A percentile compares a stretch with the other conserved stretches of the same genome.
phyloP scores from a whole-genome alignment of 495 filamentous ascomycete species.

The Penicillium simplicissimum region DNA sequence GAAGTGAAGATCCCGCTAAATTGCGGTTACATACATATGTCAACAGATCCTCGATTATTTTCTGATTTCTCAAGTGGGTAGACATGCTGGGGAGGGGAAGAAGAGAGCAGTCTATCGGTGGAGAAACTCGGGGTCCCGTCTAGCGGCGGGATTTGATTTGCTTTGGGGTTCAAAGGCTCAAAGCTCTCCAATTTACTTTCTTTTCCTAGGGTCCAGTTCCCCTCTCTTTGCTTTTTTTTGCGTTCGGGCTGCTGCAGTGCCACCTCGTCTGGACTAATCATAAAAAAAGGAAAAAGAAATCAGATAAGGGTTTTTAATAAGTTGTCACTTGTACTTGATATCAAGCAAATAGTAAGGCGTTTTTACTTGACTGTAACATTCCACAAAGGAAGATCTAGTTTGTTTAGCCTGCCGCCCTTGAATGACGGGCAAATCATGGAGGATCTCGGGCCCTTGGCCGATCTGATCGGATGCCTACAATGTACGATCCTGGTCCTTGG shows the following conservation, averaged over 20 bases:
- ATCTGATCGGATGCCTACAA: conserved; percentile 17
- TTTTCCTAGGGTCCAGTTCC: neutral
- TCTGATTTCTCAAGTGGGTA: neutral
- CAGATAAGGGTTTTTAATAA: neutral
- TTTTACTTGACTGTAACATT: neutral
- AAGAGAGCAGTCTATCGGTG: neutral
- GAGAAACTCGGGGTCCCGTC: neutral
- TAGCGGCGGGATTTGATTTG: neutral
- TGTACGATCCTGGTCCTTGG: neutral
- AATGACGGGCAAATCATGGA: conserved; percentile 18
- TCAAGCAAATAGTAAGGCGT: neutral
- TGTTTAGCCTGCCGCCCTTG: conserved; percentile 14
- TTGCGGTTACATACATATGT: too few relatives aligned
- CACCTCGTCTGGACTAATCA: neutral
- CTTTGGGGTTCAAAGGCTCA: neutral
- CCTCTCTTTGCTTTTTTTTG: neutral
- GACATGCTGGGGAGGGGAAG: neutral
- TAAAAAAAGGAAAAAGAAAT: neutral
- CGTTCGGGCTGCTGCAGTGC: neutral
- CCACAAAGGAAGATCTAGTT: neutral
- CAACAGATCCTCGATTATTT: too few relatives aligned
- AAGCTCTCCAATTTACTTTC: neutral
- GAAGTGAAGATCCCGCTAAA: conserved; percentile 20
- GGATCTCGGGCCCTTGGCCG: neutral
- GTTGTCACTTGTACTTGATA: neutral